Conservation (phyloP, 1,284 basidiomycete species). For the Chondrostereum purpureum region DNA sequence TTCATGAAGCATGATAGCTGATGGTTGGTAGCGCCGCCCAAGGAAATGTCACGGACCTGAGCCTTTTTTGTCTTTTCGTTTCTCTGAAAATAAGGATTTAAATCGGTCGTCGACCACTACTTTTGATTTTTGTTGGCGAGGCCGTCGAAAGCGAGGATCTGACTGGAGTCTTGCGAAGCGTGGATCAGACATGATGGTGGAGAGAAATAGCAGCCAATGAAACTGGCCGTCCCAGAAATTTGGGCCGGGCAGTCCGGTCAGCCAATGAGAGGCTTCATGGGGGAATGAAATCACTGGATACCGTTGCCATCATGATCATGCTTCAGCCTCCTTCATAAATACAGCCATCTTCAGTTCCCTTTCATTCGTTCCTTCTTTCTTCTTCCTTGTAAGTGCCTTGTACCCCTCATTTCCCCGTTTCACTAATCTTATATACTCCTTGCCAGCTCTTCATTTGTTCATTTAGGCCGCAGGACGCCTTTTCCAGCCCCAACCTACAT, state of each 20-base stretch:
- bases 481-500: conserved; percentile 20
- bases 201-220: not conserved
- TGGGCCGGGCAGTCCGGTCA: not conserved
- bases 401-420: conserved; percentile 8
- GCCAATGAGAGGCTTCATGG: too few species aligned
- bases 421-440: conserved; percentile 16
- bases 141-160: conserved; percentile 89
- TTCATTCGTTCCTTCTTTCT: conserved; percentile 5
- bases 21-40: too few species aligned
- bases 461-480: conserved; percentile 32
- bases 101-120: conserved; percentile 94
- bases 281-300: too few species aligned
- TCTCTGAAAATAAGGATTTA: conserved; percentile 66
- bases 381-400: not conserved
- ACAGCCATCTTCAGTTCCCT: not conserved
- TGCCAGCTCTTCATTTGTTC: conserved; percentile 14
- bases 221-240: not conserved
- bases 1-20: conserved; percentile 8
- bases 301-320: not conserved
- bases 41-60: conserved; percentile 27
- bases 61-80: conserved; percentile 37
- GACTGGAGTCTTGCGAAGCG: conserved; percentile 85
- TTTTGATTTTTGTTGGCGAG: conserved; percentile 76
- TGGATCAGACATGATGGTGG: conserved; percentile 61
- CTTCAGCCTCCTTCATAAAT: not conserved